These are phyloP conservation scores for Tylopilus intermedius DNA, from an alignment of 768 basidiomycete genomes.

Conservation along the genomic window DNA sequence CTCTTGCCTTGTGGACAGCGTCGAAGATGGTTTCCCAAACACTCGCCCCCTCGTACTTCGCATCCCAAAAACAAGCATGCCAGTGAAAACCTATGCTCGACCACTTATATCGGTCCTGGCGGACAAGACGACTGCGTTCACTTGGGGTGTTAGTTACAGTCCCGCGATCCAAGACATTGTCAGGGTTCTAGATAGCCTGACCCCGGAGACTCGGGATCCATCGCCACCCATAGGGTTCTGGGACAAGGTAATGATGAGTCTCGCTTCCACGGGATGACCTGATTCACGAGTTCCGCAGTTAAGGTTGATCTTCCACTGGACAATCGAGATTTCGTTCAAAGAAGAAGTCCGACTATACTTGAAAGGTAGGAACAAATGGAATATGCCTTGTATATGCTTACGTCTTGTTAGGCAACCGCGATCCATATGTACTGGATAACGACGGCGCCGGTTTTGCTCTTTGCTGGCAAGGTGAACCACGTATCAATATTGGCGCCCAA, in stretches of 20 bases:
- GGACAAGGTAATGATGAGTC: conserved; percentile 68
- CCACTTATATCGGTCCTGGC: conserved; percentile 68
- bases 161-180: conserved; percentile 85
- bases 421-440: conserved; percentile 68
- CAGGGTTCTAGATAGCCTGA: conserved; percentile 75
- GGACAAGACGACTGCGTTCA: conserved; percentile 61
- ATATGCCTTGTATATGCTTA: conserved; percentile 9
- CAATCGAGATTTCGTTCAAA: conserved; percentile 56
- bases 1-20: conserved; percentile 58
- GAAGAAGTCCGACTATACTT: conserved; percentile 74
- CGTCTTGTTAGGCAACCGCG: conserved; percentile 57
- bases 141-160: conserved; percentile 86
- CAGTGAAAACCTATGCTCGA: conserved; percentile 86
- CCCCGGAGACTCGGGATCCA: conserved; percentile 70
- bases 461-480: conserved; percentile 74
- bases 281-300: conserved; percentile 39
- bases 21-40: conserved; percentile 46
- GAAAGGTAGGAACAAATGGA: conserved; percentile 55
- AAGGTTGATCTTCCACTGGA: conserved; percentile 83
- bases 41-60: conserved; percentile 50
- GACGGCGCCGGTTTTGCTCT: conserved; percentile 84
- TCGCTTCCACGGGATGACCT: background rate
- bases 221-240: conserved; percentile 88
- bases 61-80: conserved; percentile 91
- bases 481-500: conserved; percentile 60